Base-by-base conservation (phyloP, 106 monocot genomes). In the Ottelia alismoides region DNA sequence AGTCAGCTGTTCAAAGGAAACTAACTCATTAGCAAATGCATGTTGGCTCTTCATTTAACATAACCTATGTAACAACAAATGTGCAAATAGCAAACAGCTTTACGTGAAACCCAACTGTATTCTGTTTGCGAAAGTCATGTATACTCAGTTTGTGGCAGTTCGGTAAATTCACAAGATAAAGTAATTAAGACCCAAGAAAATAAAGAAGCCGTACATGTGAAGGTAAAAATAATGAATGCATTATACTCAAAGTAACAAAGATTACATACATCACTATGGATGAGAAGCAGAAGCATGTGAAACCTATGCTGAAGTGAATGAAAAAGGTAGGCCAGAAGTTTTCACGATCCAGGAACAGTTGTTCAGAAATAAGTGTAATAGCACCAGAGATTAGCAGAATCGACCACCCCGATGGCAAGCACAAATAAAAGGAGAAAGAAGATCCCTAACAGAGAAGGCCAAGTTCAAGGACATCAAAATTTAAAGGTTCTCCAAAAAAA, bases 381-480 rank as follows among this genome's bases (percentile, higher is more conserved):
- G 60, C 60, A 50, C 64, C 55, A 26, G 84, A 84, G 49, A 84
- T 7, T 60, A 88, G 54, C 23, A 94, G 64, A 45, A 76, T 48
- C 17, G 20, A 49, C 93, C 84, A 94, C 17, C 93, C 93, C 50
- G 87, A 80, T 55, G 93, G 88, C 72, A 94, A 69, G 65, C 93
- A 88, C 2, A 57, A 20, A 14, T 30, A 30, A 53, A 94, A 88
- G 14, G 80, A 72, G 76, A 94, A 94, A 2, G 69, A 55, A 24
- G 78, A n/a, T n/a, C n/a, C n/a, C n/a, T n/a, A n/a, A n/a, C n/a
- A n/a, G n/a, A n/a, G n/a, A n/a, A n/a, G n/a, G n/a, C n/a, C n/a
- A n/a, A n/a, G n/a, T n/a, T n/a, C n/a, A n/a, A n/a, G n/a, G n/a
- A n/a, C n/a, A n/a, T n/a, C n/a, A n/a, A n/a, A n/a, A n/a, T n/a